A percentile compares a stretch with the other conserved stretches of the same genome.
Evolutionary conservation across 805 yeast genomes (phyloP).

Genomic region (Kodamaea leandrae): DNA sequence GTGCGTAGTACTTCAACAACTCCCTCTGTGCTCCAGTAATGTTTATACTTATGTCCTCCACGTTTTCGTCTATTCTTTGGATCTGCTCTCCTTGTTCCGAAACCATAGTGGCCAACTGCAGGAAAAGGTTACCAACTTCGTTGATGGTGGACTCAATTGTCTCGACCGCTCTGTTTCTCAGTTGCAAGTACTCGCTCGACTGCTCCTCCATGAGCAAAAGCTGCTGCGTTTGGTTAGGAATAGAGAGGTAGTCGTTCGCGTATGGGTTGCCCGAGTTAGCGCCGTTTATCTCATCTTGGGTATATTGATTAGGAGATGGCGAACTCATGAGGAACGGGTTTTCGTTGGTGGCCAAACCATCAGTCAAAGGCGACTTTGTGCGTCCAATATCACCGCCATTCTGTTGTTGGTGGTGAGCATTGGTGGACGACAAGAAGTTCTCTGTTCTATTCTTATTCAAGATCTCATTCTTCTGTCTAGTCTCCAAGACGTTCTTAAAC

Average conservation of each 20-base stretch:
- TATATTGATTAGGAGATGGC: conserved; percentile 17
- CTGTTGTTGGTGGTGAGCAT: conserved; percentile 18
- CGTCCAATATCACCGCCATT: conserved; percentile 6
- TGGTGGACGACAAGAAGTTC: conserved; percentile 63
- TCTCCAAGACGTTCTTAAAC: conserved; percentile 84
- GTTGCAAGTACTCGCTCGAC: conserved; percentile 69
- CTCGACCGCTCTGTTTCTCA: conserved; percentile 86
- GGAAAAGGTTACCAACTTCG: conserved; percentile 92
- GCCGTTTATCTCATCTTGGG: conserved; percentile 21
- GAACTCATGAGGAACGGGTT: conserved; percentile 29
- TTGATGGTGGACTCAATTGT: conserved; percentile 96
- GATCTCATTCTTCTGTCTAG: conserved; percentile 80
- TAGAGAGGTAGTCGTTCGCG: conserved; percentile 52
- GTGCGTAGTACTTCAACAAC: conserved; percentile 81
- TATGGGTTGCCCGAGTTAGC: conserved; percentile 27
- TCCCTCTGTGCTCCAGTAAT: conserved; percentile 94
- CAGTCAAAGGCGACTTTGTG: conserved; percentile 7
- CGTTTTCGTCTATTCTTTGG: conserved; percentile 91
- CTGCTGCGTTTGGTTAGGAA: conserved; percentile 82
- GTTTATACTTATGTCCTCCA: conserved; percentile 87
- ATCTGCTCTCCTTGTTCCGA: conserved; percentile 96
- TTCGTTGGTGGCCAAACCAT: conserved; percentile 28
- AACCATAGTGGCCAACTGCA: conserved; percentile 95
- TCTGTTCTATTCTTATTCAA: conserved; percentile 80
- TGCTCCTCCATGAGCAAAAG: conserved; percentile 79